Base-by-base conservation (phyloP, 306 rosid genomes). In the Datisca glomerata region DNA sequence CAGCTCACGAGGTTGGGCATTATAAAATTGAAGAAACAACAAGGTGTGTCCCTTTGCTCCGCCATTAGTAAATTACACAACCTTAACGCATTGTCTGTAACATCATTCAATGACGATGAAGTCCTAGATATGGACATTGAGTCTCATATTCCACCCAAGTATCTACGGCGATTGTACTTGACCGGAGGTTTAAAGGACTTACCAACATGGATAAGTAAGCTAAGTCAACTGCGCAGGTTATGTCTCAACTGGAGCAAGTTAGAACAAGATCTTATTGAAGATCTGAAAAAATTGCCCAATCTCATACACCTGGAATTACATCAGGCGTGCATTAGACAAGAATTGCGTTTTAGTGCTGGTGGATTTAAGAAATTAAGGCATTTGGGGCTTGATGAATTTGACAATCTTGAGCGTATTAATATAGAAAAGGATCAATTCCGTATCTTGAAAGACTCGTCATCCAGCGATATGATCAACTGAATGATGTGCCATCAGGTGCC, bases 1-100 rank as follows among this genome's bases (percentile, higher is more conserved):
- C 78, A 61, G 18, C 18, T 71, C 16, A 55, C 70, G 55, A 52
- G 60, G 37, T 39, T 71, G 24, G 61, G 60, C 33, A 25, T 66
- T 16, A 17, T 42, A 6, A 61, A 61, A 53, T 24, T 66, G 29
- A 53, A 45, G 48, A 35, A 18, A 18, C 43, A 53, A 23, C 34
- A 66, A 4, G 65, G 65, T 13, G 12, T 12, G 24, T 31, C 56
- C 24, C 48, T 71, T 12, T 48, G 78, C 36, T 38, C 49, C 1
- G 47, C 66, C 1, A 46, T 71, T 39, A 12, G 50, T 8, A 52
- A 47, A 31, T 40, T 66, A 34, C 43, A 10, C 41, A 32, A 35
- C 2, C 64, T 71, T 8, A 53, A 57, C 18, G 29, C 73, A 0
- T 22, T 61, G 21, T 41, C 51, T 2, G 45, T 71, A 12, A 37